These are phyloP conservation scores for Harrya chromipes DNA, from an alignment of 768 basidiomycete species.

Conservation along the genomic window DNA sequence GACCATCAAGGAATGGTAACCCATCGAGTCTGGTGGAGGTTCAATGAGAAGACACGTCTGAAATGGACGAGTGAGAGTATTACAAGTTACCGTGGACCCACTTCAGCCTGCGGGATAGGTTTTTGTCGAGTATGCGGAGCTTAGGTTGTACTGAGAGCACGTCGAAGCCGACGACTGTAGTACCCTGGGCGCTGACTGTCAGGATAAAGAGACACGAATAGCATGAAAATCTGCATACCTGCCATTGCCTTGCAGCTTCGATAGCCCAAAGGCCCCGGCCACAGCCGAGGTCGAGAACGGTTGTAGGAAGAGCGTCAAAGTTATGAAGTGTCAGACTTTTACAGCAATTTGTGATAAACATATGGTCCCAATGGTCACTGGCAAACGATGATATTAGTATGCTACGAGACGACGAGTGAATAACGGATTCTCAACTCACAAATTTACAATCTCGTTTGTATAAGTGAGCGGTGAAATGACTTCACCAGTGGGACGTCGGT, in stretches of 20 bases:
- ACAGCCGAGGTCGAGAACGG: conserved; percentile 68
- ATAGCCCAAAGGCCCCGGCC: conserved; percentile 71
- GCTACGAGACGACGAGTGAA: neutral
- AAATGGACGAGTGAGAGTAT: conserved; percentile 15
- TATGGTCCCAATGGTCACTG: conserved; percentile 72
- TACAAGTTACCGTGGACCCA: conserved; percentile 74
- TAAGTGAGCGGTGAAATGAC: conserved; percentile 57
- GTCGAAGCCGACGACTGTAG: conserved; percentile 60
- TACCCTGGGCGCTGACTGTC: conserved; percentile 37
- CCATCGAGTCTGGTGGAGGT: conserved; percentile 53
- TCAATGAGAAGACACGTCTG: conserved; percentile 4
- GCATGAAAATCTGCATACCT: conserved; percentile 37
- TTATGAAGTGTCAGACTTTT: conserved; percentile 51
- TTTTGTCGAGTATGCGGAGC: conserved; percentile 33
- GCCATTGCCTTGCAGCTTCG: conserved; percentile 65
- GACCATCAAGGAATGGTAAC: conserved; percentile 53
- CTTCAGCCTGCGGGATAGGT: conserved; percentile 47
- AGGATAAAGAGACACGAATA: neutral
- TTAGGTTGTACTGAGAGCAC: conserved; percentile 52
- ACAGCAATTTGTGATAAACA: conserved; percentile 54
- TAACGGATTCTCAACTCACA: conserved; percentile 39
- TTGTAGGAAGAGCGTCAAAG: conserved; percentile 47
- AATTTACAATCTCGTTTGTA: conserved; percentile 46
- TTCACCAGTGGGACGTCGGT: conserved; percentile 45
- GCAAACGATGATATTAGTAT: conserved; percentile 2